Base-by-base conservation (phyloP, 2,329 filamentous ascomycete genomes). In the Claviceps pazoutovae region DNA sequence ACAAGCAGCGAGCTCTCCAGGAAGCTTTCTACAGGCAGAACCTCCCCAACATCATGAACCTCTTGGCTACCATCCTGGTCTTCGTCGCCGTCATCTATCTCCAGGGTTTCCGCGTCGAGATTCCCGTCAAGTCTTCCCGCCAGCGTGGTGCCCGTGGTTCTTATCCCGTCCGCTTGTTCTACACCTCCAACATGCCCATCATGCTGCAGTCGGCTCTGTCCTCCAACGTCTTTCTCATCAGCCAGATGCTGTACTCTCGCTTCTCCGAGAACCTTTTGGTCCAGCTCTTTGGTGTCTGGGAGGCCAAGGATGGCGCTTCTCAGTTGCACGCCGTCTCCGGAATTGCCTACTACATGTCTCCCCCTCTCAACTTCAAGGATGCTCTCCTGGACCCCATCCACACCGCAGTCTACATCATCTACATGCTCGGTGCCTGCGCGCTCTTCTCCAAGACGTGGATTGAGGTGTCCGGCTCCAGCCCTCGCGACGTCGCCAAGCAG, bases 361-460 rank as follows among this genome's bases (percentile, higher is more conserved):
- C 94, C 57, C 93, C 93, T 56, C 79, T 96, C 61, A 96, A 93
- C 83, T 88, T 98, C 76, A 94, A 88, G 70, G 93, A 97, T 65
- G 93, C 93, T 60, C 84, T 98, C 49, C 78, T 96, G 57, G 94
- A 98, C 72, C 93, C 93, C 38, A 89, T 98, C 65, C 93, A 98
- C 77, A 97, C 93, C 19, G 83, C 84, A 54, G 80, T 95, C 66
- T 98, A 98, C 75, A 88, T 97, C 60, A 79, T 83, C 59, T 98
- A 97, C 78, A 98, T 98, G 90, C 84, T 98, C 54, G 86, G 88
- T 63, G 94, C 94, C 60, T 98, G 93, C 67, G 90, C 90, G 55
- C 83, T 97, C 69, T 98, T 98, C 81, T 96, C 90, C 72, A 98
- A 98, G 87, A 98, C 94, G 51, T 98, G 93, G 93, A 98, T 98